Conservation (phyloP, 805 yeast species). For the Pichia deserticola region DNA sequence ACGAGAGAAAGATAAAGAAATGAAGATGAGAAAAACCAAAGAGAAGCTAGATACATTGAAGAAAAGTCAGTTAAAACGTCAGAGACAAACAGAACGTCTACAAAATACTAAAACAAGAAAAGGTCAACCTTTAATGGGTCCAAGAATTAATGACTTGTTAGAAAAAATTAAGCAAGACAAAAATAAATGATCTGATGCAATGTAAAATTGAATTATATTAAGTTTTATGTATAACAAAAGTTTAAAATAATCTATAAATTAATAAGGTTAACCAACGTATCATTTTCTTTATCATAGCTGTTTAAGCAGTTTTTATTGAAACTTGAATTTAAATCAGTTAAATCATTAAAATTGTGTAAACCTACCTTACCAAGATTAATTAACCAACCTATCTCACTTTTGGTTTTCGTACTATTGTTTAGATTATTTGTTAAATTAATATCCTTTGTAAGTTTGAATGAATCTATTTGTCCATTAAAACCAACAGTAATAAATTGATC, state of each 20-base stretch:
- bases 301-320: too few species aligned
- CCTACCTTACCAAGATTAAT: too few species aligned
- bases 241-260: too few species aligned
- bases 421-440: neutral
- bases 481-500: constrained; percentile 28
- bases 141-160: constrained; percentile 68
- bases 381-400: too few species aligned
- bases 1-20: constrained; percentile 34
- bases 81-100: constrained; percentile 35
- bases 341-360: too few species aligned
- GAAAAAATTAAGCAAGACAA: constrained; percentile 56
- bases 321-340: too few species aligned
- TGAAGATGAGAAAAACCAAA: constrained; percentile 34
- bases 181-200: neutral
- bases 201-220: too few species aligned
- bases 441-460: constrained; percentile 3
- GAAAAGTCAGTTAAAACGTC: constrained; percentile 36
- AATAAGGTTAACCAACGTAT: too few species aligned
- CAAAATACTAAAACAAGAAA: constrained; percentile 47
- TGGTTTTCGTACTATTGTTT: too few species aligned
- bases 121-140: constrained; percentile 92
- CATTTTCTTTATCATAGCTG: too few species aligned
- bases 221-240: too few species aligned
- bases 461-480: constrained; percentile 31
- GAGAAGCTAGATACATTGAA: constrained; percentile 27